Evolutionary conservation across 495 filamentous ascomycete genomes (phyloP).

Genomic region (Penicillium pancosmium): DNA sequence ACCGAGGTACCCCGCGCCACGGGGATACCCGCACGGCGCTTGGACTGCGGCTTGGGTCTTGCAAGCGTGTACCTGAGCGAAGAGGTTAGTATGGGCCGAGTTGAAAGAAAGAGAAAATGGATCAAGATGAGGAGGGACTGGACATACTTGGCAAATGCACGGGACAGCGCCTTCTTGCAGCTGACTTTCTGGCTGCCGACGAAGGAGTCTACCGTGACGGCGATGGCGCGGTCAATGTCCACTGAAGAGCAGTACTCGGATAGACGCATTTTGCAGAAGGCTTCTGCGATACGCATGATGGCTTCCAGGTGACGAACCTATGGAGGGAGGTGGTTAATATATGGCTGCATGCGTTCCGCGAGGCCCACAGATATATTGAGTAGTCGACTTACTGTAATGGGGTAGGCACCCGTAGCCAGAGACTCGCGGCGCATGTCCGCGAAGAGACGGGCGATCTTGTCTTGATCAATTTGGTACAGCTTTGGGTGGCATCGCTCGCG

Average conservation of each 20-base stretch:
- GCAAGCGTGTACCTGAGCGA: slow-evolving; percentile 47
- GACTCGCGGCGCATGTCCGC: slow-evolving; percentile 95
- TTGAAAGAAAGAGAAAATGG: neutral
- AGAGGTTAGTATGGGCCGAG: slow-evolving; percentile 19
- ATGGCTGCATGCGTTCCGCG: neutral
- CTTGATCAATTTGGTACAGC: slow-evolving; percentile 96
- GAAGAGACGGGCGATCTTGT: slow-evolving; percentile 92
- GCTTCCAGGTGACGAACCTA: slow-evolving; percentile 97
- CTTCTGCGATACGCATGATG: slow-evolving; percentile 89
- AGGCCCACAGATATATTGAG: neutral
- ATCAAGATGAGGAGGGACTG: neutral
- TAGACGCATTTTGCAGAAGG: slow-evolving; percentile 95
- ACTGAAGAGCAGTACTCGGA: slow-evolving; percentile 85
- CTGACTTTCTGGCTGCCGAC: slow-evolving; percentile 96
- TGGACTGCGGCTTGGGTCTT: slow-evolving; percentile 48
- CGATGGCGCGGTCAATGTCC: slow-evolving; percentile 97
- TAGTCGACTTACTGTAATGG: slow-evolving; percentile 79
- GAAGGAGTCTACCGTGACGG: slow-evolving; percentile 94
- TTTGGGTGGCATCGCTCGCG: slow-evolving; percentile 89
- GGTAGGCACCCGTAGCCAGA: slow-evolving; percentile 91
- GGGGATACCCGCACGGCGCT: slow-evolving; percentile 46
- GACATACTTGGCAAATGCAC: slow-evolving; percentile 95
- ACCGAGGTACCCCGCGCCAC: slow-evolving; percentile 27
- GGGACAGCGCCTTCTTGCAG: slow-evolving; percentile 94
- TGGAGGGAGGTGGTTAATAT: slow-evolving; percentile 1